A percentile compares a stretch with the other conserved stretches of the same genome.
Evolutionary conservation across 495 filamentous ascomycete genomes (phyloP).

Genomic region (Aspergillus conjunctus): DNA sequence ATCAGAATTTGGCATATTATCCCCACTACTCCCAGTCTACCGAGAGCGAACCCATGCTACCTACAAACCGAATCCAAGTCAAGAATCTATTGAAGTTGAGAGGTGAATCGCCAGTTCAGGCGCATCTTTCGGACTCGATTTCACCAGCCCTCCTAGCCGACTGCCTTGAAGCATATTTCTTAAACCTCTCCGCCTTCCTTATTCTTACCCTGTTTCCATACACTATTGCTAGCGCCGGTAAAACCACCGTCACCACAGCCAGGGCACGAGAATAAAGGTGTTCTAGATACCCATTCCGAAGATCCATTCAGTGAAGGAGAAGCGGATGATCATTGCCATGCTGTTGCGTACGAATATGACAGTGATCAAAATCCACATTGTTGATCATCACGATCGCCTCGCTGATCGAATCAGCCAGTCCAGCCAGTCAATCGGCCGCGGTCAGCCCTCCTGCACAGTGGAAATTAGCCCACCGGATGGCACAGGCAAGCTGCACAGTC

Average conservation of each 20-base stretch:
- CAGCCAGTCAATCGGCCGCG: constrained; percentile 27
- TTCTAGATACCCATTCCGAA: constrained; percentile 25
- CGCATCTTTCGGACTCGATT: too few relatives aligned
- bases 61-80: too few relatives aligned
- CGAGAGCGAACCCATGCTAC: too few relatives aligned
- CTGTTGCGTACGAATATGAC: constrained; percentile 27
- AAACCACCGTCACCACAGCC: constrained; percentile 11
- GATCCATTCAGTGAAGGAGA: constrained; percentile 22
- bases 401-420: constrained; percentile 34
- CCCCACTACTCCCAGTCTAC: too few relatives aligned
- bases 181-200: neutral
- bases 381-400: constrained; percentile 47
- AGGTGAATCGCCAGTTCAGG: too few relatives aligned
- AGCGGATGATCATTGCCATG: constrained; percentile 21
- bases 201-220: neutral
- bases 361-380: constrained; percentile 33
- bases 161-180: neutral
- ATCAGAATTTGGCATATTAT: too few relatives aligned
- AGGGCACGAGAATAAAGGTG: constrained; percentile 25
- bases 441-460: constrained; percentile 32
- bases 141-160: neutral
- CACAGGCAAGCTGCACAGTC: constrained; percentile 30
- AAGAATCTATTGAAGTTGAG: too few relatives aligned
- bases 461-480: constrained; percentile 31
- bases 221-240: neutral